Evolutionary conservation across 2,329 filamentous ascomycete genomes (phyloP).

Genomic region (Pseudocercospora crystallina): DNA sequence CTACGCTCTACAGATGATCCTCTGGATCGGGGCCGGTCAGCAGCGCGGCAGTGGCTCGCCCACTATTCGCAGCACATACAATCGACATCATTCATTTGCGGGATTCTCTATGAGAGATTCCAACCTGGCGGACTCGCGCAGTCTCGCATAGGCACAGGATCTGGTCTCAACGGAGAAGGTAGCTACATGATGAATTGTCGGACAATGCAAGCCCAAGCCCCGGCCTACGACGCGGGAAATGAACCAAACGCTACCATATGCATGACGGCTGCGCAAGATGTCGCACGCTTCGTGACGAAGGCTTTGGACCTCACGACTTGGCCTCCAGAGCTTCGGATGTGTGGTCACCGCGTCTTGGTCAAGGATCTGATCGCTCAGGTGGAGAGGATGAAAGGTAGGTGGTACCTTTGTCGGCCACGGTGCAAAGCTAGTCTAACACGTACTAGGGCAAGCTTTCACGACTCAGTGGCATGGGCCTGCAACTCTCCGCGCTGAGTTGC

Average conservation of each 20-base stretch:
- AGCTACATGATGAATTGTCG: slow-evolving; percentile 66
- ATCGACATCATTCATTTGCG: slow-evolving; percentile 71
- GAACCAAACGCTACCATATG: slow-evolving; percentile 56
- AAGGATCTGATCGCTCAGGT: slow-evolving; percentile 59
- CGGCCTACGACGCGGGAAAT: slow-evolving; percentile 54
- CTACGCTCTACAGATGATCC: slow-evolving; percentile 58
- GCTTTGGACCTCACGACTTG: slow-evolving; percentile 65
- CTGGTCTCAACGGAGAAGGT: slow-evolving; percentile 57
- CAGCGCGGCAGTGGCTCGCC: slow-evolving; percentile 58
- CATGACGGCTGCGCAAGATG: slow-evolving; percentile 68
- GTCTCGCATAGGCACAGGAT: slow-evolving; percentile 56
- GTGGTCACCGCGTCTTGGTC: slow-evolving; percentile 64
- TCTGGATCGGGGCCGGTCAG: slow-evolving; percentile 60
- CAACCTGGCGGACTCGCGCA: slow-evolving; percentile 63
- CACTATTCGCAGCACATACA: slow-evolving; percentile 60
- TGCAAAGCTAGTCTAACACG: too few relatives aligned
- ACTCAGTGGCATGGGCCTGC: slow-evolving; percentile 50
- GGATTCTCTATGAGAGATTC: slow-evolving; percentile 74
- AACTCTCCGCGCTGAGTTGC: slow-evolving; percentile 52
- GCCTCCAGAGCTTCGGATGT: slow-evolving; percentile 68
- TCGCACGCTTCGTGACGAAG: slow-evolving; percentile 69
- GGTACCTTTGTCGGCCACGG: too few relatives aligned
- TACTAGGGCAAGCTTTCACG: slow-evolving; percentile 1
- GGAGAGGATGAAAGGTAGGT: slow-evolving; percentile 48
- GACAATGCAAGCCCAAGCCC: slow-evolving; percentile 59